Conservation (phyloP, 2,329 filamentous ascomycete species). For the Fusarium acutatum region DNA sequence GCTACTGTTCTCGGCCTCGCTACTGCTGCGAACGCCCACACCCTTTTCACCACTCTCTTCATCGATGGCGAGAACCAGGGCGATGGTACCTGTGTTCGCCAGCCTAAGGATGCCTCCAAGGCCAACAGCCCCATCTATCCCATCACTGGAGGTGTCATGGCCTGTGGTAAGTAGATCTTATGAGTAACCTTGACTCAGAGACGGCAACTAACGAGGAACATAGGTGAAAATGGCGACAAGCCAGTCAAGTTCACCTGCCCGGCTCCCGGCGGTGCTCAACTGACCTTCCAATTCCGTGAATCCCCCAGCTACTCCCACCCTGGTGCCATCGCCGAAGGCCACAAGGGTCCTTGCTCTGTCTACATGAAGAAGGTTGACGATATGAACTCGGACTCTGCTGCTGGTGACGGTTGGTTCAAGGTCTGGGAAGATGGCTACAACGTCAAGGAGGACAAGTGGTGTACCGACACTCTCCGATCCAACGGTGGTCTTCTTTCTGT, state of each 20-base stretch:
- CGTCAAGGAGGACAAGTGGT: constrained; percentile 65
- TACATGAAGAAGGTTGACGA: constrained; percentile 76
- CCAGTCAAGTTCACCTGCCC: constrained; percentile 60
- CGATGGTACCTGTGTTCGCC: constrained; percentile 76
- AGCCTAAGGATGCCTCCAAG: constrained; percentile 62
- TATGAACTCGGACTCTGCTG: constrained; percentile 60
- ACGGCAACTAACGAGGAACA: neutral
- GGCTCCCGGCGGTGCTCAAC: constrained; percentile 59
- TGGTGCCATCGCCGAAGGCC: constrained; percentile 66
- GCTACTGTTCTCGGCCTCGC: constrained; percentile 48
- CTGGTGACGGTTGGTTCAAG: constrained; percentile 80
- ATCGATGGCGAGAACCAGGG: constrained; percentile 71
- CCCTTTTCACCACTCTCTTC: constrained; percentile 70
- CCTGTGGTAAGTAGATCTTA: constrained; percentile 67
- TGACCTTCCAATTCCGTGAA: constrained; percentile 74
- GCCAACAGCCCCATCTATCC: constrained; percentile 67
- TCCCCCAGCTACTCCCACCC: constrained; percentile 64
- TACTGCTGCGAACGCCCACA: constrained; percentile 61
- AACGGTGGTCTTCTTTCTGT: constrained; percentile 72
- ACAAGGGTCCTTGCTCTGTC: constrained; percentile 75
- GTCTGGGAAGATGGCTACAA: constrained; percentile 77
- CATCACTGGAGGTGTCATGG: constrained; percentile 69
- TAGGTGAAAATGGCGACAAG: constrained; percentile 55
- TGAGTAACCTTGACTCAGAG: neutral
- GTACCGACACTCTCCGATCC: constrained; percentile 72